Evolutionary conservation across 2,329 filamentous ascomycete species (phyloP), one percentile per base, ranked within the genome.

Genomic region (Ascocoryne sarcoides): DNA sequence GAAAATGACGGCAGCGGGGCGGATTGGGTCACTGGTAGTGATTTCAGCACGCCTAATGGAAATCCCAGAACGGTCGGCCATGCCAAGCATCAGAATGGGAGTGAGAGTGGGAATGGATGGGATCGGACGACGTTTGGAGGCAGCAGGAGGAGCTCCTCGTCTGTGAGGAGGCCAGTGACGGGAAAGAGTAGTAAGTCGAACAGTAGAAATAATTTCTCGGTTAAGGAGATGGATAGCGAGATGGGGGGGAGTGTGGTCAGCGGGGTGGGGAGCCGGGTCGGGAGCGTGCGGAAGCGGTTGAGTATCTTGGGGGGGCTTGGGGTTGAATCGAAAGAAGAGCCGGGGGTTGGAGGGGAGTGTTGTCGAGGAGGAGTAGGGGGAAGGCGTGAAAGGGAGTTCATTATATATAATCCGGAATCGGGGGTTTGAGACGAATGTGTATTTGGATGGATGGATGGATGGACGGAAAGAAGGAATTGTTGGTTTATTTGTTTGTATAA

Each of bases 221-320:
- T 15, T 32, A 15, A 47, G 10, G 32, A 35, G n/a, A 42, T 44
- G 19, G 23, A 21, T 28, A 14, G 14, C 33, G 15, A 33, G 52
- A 23, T 48, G 44, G 3, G 42, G 37, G 12, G 48, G 61, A 37
- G 19, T 16, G 15, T 41, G 14, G 45, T 39, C 31, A 37, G 45
- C 10, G 49, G 48, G 39, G 44, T 50, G 4, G 50, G 47, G n/a
- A 49, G 45, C 30, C 41, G 39, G 23, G 68, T 55, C 5, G 55
- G 52, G 9, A 56, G 52, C 41, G 57, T 60, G 21, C 48, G 52
- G 36, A 60, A 59, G 44, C 40, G 57, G 30, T 43, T 60, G 7
- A 58, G 54, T 33, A 43, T 56, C 32, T 32, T 60, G 26, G n/a
- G n/a, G n/a, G 57, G 48, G 34, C n/a, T 31, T 60, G 31, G 57